These are phyloP conservation scores for Diplogelasinospora grovesii DNA, from an alignment of 495 filamentous ascomycete genomes.

Conservation along the genomic window DNA sequence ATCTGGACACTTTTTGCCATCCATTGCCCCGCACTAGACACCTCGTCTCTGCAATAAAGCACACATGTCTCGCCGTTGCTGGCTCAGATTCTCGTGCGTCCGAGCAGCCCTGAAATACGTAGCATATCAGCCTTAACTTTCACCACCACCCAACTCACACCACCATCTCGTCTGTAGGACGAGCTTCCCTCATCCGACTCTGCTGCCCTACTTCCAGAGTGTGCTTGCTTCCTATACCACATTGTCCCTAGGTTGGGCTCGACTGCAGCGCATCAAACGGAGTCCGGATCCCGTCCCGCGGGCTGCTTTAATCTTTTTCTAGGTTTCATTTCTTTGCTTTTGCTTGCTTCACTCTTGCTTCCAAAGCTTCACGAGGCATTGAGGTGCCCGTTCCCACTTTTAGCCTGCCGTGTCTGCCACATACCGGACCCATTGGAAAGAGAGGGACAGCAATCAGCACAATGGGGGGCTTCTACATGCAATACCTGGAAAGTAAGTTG, in stretches of 20 bases:
- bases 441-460: slow-evolving; percentile 31
- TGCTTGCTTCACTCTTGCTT: slow-evolving; percentile 17
- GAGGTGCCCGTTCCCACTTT: slow-evolving; percentile 16
- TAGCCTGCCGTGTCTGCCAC: not conserved
- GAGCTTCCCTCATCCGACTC: slow-evolving; percentile 32
- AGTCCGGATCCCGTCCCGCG: slow-evolving; percentile 29
- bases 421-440: slow-evolving; percentile 12
- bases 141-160: slow-evolving; percentile 22
- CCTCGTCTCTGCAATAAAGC: slow-evolving; percentile 53
- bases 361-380: slow-evolving; percentile 11
- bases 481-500: slow-evolving; percentile 57
- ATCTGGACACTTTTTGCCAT: slow-evolving; percentile 38
- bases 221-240: slow-evolving; percentile 15
- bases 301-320: slow-evolving; percentile 17
- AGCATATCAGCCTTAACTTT: slow-evolving; percentile 42
- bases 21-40: slow-evolving; percentile 43
- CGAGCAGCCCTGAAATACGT: slow-evolving; percentile 45
- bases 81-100: slow-evolving; percentile 38
- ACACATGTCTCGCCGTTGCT: slow-evolving; percentile 54
- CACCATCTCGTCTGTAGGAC: slow-evolving; percentile 37
- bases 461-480: slow-evolving; percentile 57
- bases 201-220: slow-evolving; percentile 26
- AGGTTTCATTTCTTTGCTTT: slow-evolving; percentile 19
- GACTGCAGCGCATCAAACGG: slow-evolving; percentile 48
- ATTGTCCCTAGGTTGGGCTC: slow-evolving; percentile 45